These are phyloP conservation scores for Triticum monococcum DNA, from an alignment of 176 grass and related monocot species.

Conservation along the genomic window DNA sequence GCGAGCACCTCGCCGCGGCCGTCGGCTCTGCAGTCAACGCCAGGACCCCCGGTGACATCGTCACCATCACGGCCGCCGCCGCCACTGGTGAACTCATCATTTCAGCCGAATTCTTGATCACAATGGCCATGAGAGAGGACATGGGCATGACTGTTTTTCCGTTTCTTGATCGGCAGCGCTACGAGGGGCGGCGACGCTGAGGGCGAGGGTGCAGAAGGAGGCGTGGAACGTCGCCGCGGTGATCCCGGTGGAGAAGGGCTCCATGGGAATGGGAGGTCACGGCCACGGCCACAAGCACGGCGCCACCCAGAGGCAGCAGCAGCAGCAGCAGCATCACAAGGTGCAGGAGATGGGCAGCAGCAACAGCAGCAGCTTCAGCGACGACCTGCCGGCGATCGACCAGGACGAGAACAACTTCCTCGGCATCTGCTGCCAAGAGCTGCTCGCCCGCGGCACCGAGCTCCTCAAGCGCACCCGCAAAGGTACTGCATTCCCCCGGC, in stretches of 20 bases:
- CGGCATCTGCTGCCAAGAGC: slow-evolving; percentile 73
- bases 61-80: slow-evolving; percentile 85
- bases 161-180: slow-evolving; percentile 35
- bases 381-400: slow-evolving; percentile 43
- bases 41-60: slow-evolving; percentile 65
- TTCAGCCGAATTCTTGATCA: neutral
- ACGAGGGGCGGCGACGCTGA: slow-evolving; percentile 76
- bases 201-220: slow-evolving; percentile 75
- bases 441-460: slow-evolving; percentile 83
- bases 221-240: slow-evolving; percentile 85
- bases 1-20: slow-evolving; percentile 66
- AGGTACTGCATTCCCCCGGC: slow-evolving; percentile 24
- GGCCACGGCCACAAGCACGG: slow-evolving; percentile 20
- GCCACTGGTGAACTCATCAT: slow-evolving; percentile 56
- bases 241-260: slow-evolving; percentile 85
- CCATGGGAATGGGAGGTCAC: slow-evolving; percentile 12
- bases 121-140: neutral
- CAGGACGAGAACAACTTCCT: slow-evolving; percentile 82
- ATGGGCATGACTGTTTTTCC: neutral
- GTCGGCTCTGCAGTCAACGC: slow-evolving; percentile 80
- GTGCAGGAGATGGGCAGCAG: slow-evolving; percentile 44
- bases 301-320: slow-evolving; percentile 4
- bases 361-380: slow-evolving; percentile 68
- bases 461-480: slow-evolving; percentile 98
- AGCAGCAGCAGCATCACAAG: slow-evolving; percentile 40